A percentile compares a stretch with the other conserved stretches of the same genome.
These are phyloP conservation scores for Schizosaccharomyces octosporus DNA, from an alignment of 805 yeast genomes.

Conservation along the genomic window DNA sequence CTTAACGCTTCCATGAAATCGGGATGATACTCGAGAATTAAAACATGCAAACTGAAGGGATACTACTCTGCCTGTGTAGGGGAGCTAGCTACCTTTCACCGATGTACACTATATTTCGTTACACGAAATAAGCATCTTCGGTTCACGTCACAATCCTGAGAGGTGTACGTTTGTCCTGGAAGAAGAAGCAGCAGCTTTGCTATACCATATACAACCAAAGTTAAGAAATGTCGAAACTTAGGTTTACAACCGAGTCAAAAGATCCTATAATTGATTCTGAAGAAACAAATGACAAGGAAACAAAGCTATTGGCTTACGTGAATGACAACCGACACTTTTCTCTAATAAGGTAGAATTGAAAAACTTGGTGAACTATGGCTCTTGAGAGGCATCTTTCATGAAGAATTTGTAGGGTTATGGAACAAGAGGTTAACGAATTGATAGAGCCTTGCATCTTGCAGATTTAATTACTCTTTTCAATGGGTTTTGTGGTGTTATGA, in stretches of 20 bases:
- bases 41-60: no score
- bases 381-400: conserved; percentile 61
- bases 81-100: background rate
- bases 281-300: conserved; percentile 14
- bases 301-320: conserved; percentile 56
- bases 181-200: no score
- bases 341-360: conserved; percentile 24
- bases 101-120: no score
- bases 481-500: conserved; percentile 73
- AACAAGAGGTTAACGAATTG: background rate
- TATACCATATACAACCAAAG: background rate
- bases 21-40: no score
- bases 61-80: no score
- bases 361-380: conserved; percentile 26
- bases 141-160: no score
- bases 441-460: conserved; percentile 70
- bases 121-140: no score
- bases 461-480: conserved; percentile 86
- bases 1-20: no score
- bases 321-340: conserved; percentile 68
- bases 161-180: no score
- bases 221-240: background rate
- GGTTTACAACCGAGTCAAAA: background rate
- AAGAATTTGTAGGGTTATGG: conserved; percentile 35
- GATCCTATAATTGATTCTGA: background rate